Evolutionary conservation across 495 filamentous ascomycete species (phyloP), one percentile per base, ranked within the genome.

Genomic region (Penicillium atrosanguineum): DNA sequence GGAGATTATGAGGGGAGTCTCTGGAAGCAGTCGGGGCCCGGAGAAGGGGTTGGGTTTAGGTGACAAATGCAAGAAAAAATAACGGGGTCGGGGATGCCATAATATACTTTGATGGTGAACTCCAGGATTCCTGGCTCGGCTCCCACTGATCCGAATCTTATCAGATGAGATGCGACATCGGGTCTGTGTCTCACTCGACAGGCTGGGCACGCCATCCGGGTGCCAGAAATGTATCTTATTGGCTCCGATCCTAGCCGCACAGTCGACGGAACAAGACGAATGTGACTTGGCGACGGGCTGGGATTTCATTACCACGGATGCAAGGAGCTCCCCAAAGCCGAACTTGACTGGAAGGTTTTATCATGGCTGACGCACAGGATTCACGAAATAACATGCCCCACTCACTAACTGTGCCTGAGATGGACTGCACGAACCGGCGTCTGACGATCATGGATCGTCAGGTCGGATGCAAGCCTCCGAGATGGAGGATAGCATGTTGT

Each of bases 161-260:
- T 61, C 53, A 61, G 58, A 61, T 54, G 58, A 61, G 58, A 61
- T 54, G 58, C 53, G 58, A 61, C 50, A 53, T 54, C 52, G 52
- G 31, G 12, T 15, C 31, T 34, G 48, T 31, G 45, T 28, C 18
- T 31, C 19, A 18, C 41, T 14, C 12, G 9, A 12, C 16, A 5
- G 7, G n/a, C 9, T 34, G 44, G 26, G 16, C 29, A 34, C 28
- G 26, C n/a, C 48, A 26, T 18, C 16, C 4, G 15, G 41, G 23
- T 26, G 23, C 12, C 14, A 6, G 19, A 39, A 57, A 45, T 31
- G 48, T 49, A 57, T 52, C 49, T 48, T 48, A 56, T 56, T 52
- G 45, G 45, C 41, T 46, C 34, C 46, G 38, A 29, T 28, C 18
- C 31, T n/a, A 50, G 26, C 39, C 28, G 28, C n/a, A n/a, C 16